These are phyloP conservation scores for Ogataea minuta DNA, from an alignment of 805 yeast genomes.

Conservation along the genomic window DNA sequence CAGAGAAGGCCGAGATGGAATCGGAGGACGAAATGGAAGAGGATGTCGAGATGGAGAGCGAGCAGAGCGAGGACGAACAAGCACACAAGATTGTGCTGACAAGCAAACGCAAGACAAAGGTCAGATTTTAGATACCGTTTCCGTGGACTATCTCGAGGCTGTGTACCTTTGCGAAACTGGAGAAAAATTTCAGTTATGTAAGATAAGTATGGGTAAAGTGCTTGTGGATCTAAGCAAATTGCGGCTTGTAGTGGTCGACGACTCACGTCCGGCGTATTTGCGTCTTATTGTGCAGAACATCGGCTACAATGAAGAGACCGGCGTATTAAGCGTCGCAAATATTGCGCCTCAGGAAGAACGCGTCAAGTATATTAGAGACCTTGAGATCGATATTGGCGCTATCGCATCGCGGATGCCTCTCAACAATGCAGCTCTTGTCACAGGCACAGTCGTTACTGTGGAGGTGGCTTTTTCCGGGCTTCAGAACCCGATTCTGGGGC, in stretches of 20 bases:
- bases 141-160: slow-evolving; percentile 4
- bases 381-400: slow-evolving; percentile 12
- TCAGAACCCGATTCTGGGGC: slow-evolving; percentile 12
- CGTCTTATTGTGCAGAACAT: slow-evolving; percentile 26
- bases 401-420: slow-evolving; percentile 8
- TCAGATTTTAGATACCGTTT: slow-evolving; percentile 37
- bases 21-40: slow-evolving; percentile 47
- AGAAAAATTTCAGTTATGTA: slow-evolving; percentile 3
- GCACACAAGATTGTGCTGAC: slow-evolving; percentile 58
- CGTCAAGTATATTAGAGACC: slow-evolving; percentile 3
- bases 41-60: slow-evolving; percentile 50
- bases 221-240: slow-evolving; percentile 19
- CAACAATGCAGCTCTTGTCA: slow-evolving; percentile 9
- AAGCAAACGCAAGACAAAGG: slow-evolving; percentile 52
- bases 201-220: slow-evolving; percentile 22
- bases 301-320: slow-evolving; percentile 19
- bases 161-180: slow-evolving; percentile 6
- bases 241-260: slow-evolving; percentile 7
- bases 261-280: slow-evolving; percentile 14
- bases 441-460: slow-evolving; percentile 26
- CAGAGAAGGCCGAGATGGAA: slow-evolving; percentile 44
- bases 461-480: slow-evolving; percentile 21
- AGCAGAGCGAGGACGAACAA: slow-evolving; percentile 33
- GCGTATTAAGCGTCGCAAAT: slow-evolving; percentile 16
- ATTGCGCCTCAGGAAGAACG: slow-evolving; percentile 9